Percentiles rank a stretch among this genome's conserved stretches.
Conservation (phyloP, 176 grass and related monocot species). For the Leersia perrieri region DNA sequence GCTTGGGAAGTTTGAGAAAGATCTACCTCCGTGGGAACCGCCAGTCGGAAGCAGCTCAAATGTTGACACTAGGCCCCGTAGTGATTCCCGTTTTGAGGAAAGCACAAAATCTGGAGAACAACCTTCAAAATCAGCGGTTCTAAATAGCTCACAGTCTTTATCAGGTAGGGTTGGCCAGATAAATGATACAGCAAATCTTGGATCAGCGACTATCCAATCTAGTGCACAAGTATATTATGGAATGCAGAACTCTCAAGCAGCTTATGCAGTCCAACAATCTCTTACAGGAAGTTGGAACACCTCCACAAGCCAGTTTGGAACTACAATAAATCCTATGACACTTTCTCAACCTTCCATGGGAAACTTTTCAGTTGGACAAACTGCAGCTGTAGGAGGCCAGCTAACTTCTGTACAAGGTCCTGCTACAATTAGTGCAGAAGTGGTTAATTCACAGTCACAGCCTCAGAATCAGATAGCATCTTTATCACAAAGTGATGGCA, state of each 20-base stretch:
- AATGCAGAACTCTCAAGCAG: constrained; percentile 40
- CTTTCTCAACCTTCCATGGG: constrained; percentile 36
- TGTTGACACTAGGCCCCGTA: constrained; percentile 21
- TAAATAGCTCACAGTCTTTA: constrained; percentile 34
- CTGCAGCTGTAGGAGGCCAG: constrained; percentile 30
- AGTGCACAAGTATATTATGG: constrained; percentile 44
- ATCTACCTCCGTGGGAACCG: constrained; percentile 63
- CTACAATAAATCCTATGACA: constrained; percentile 34
- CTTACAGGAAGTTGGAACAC: constrained; percentile 43
- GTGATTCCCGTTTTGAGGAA: constrained; percentile 20
- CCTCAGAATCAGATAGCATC: constrained; percentile 23
- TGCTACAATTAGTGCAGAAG: constrained; percentile 22
- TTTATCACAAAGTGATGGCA: constrained; percentile 31
- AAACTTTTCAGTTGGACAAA: constrained; percentile 34
- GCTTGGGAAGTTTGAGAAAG: constrained; percentile 77
- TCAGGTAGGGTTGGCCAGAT: constrained; percentile 26
- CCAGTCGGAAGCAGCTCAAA: constrained; percentile 45
- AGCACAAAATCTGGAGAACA: constrained; percentile 31
- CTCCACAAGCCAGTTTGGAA: constrained; percentile 37
- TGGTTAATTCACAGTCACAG: constrained; percentile 19
- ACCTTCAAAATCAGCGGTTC: constrained; percentile 35
- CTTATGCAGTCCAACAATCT: constrained; percentile 45
- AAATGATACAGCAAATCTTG: constrained; percentile 35
- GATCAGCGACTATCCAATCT: constrained; percentile 36
- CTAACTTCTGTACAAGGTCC: constrained; percentile 30